phyloP scores from a whole-genome alignment of 495 filamentous ascomycete species.

The Penicillium malachiteum region DNA sequence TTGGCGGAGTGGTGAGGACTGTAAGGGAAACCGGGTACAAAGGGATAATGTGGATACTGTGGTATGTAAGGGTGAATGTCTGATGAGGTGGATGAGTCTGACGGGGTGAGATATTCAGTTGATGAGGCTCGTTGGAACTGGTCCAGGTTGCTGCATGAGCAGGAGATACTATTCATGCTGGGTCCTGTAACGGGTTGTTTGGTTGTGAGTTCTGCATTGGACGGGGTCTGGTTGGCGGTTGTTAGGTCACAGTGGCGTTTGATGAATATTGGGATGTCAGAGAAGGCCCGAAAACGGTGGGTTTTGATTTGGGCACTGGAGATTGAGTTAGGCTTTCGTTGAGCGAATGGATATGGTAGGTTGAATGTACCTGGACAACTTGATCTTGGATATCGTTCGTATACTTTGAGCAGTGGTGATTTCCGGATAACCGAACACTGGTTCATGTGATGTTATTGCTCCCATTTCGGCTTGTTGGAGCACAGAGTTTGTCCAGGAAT shows the following conservation, averaged over 20 bases:
- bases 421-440: constrained; percentile 44
- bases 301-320: constrained; percentile 59
- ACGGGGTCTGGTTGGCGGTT: constrained; percentile 30
- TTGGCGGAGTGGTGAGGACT: constrained; percentile 53
- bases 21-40: constrained; percentile 48
- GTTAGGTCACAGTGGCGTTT: constrained; percentile 59
- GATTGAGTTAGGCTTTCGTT: neutral
- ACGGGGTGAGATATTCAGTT: constrained; percentile 39
- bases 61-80: constrained; percentile 30
- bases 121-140: constrained; percentile 35
- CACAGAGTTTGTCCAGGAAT: constrained; percentile 49
- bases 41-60: constrained; percentile 31
- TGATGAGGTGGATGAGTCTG: constrained; percentile 35
- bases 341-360: neutral
- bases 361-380: constrained; percentile 51
- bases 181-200: constrained; percentile 21
- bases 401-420: constrained; percentile 49
- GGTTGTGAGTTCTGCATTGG: constrained; percentile 19
- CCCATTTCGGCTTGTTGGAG: constrained; percentile 47
- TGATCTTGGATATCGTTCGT: constrained; percentile 56
- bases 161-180: constrained; percentile 34
- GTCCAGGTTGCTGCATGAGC: constrained; percentile 34
- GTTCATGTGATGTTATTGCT: constrained; percentile 34
- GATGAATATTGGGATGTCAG: constrained; percentile 58
- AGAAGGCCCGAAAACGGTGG: constrained; percentile 60